Percentiles rank a stretch among this genome's conserved stretches.
Conservation (phyloP, 305 asterid species). For the Solanum hybrid region DNA sequence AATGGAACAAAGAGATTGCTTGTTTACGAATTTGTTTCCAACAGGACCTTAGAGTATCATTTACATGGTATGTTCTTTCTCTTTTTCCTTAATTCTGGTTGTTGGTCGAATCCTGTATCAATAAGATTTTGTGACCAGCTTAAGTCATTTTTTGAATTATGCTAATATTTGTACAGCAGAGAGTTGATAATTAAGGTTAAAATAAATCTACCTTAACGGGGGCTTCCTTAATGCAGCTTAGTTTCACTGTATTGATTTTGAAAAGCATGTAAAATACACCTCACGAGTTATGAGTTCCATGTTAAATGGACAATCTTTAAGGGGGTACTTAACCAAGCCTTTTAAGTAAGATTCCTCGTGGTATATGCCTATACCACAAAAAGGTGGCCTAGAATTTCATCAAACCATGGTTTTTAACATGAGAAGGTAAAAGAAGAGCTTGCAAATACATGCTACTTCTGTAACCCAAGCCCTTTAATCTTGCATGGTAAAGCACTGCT, state of each 20-base stretch:
- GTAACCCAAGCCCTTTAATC: background rate
- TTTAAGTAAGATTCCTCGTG: background rate
- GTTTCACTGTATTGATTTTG: background rate
- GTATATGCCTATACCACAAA: background rate
- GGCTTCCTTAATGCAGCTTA: background rate
- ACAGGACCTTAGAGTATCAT: conserved; percentile 9
- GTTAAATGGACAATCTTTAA: background rate
- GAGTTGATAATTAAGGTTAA: background rate
- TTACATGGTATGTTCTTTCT: conserved; percentile 8
- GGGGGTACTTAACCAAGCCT: background rate
- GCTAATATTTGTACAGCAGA: background rate
- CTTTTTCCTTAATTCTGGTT: background rate
- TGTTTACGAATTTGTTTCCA: conserved; percentile 6
- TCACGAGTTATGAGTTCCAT: background rate
- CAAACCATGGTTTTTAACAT: background rate
- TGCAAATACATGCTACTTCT: background rate
- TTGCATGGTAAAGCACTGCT: background rate
- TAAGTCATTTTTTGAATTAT: background rate
- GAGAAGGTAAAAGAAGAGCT: background rate
- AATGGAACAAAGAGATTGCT: conserved; percentile 4
- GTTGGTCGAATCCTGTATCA: background rate
- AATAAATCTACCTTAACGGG: background rate
- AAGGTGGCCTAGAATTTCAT: background rate
- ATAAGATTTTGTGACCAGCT: background rate
- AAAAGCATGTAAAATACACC: background rate